These are phyloP conservation scores for Craspedostauros australis DNA, from an alignment of 108 stramenopile genomes.

Conservation along the genomic window DNA sequence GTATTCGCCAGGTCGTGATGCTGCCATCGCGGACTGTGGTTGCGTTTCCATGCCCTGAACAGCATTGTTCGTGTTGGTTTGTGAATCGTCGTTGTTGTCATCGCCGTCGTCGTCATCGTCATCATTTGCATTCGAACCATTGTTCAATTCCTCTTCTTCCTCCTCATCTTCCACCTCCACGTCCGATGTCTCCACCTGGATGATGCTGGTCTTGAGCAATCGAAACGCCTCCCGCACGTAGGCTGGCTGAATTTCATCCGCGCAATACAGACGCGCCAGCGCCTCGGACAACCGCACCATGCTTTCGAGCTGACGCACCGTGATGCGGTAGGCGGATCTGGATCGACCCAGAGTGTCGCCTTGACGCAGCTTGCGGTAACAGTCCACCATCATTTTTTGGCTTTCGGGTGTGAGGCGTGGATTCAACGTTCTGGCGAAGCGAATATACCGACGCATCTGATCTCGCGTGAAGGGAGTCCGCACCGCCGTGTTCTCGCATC, in stretches of 20 bases:
- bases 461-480: constrained; percentile 78
- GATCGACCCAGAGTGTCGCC: constrained; percentile 90
- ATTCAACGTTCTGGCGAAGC: constrained; percentile 88
- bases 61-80: constrained; percentile 5
- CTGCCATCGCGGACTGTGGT: background rate
- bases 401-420: constrained; percentile 85
- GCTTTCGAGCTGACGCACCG: constrained; percentile 98
- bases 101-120: constrained; percentile 30
- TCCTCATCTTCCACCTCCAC: constrained; percentile 90
- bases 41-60: constrained; percentile 15
- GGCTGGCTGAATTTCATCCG: constrained; percentile 72
- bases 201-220: constrained; percentile 89
- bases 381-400: constrained; percentile 87
- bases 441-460: constrained; percentile 92
- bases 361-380: constrained; percentile 93
- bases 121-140: no score
- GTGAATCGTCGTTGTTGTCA: constrained; percentile 12
- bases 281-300: constrained; percentile 97
- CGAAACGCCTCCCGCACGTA: constrained; percentile 95
- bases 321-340: constrained; percentile 96
- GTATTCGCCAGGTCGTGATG: background rate
- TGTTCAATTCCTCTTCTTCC: constrained; percentile 57
- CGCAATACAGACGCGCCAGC: constrained; percentile 90
- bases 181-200: constrained; percentile 96
- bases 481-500: constrained; percentile 48